These are phyloP conservation scores for Beauveria sp. DNA, from an alignment of 2,329 filamentous ascomycete genomes.

Conservation along the genomic window DNA sequence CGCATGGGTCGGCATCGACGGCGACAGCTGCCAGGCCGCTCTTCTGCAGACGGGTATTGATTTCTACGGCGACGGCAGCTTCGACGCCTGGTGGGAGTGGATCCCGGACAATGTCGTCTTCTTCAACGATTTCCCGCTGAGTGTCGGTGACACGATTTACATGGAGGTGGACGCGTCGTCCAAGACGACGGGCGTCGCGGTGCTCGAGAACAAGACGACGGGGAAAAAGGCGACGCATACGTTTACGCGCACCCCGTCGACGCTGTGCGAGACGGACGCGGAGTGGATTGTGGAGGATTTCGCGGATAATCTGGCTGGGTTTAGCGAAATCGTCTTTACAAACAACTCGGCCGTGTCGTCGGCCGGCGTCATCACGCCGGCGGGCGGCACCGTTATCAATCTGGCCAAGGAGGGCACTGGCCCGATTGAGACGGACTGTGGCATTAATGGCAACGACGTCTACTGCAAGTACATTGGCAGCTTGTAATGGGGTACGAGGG, in stretches of 20 bases:
- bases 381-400: background rate
- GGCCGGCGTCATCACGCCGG: conserved; percentile 21
- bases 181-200: conserved; percentile 14
- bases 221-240: conserved; percentile 42
- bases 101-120: conserved; percentile 30
- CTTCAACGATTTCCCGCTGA: conserved; percentile 21
- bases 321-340: conserved; percentile 5
- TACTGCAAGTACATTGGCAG: conserved; percentile 2
- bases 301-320: background rate
- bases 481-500: background rate
- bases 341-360: conserved; percentile 3
- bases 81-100: conserved; percentile 35
- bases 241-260: conserved; percentile 24
- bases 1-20: conserved; percentile 38
- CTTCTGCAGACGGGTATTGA: conserved; percentile 34
- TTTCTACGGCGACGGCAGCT: conserved; percentile 25
- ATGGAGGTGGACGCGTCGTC: conserved; percentile 18
- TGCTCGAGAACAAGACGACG: conserved; percentile 37
- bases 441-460: background rate
- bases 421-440: background rate
- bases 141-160: conserved; percentile 16
- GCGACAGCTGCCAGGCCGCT: conserved; percentile 25
- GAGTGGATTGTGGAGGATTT: conserved; percentile 50
- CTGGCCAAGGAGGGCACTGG: background rate
- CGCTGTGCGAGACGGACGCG: conserved; percentile 44